phyloP scores from a whole-genome alignment of 2,329 filamentous ascomycete species.

The Sporothrix mexicana region DNA sequence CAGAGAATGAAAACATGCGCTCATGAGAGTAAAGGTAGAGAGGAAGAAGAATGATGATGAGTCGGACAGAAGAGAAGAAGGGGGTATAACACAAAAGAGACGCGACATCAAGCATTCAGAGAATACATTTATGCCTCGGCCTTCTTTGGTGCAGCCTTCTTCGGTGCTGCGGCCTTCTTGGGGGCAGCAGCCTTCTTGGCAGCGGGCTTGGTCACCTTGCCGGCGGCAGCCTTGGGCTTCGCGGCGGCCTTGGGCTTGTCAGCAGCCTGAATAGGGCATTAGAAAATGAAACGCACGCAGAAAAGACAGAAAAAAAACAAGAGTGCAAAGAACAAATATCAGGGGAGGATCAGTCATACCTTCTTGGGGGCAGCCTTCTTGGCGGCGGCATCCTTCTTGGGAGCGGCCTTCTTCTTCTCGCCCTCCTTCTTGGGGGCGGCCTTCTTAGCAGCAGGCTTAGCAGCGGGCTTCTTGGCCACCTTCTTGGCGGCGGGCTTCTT shows the following conservation, averaged over 20 bases:
- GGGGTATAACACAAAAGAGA: slow-evolving; percentile 33
- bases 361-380: slow-evolving; percentile 47
- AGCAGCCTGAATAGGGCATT: slow-evolving; percentile 61
- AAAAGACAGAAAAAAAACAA: slow-evolving; percentile 36
- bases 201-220: slow-evolving; percentile 51
- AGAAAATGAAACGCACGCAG: slow-evolving; percentile 27
- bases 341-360: slow-evolving; percentile 5
- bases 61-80: slow-evolving; percentile 22
- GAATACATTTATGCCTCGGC: slow-evolving; percentile 31
- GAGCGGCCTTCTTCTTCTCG: slow-evolving; percentile 40
- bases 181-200: slow-evolving; percentile 55
- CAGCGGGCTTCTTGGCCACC: slow-evolving; percentile 45
- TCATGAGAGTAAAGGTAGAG: slow-evolving; percentile 31
- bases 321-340: background rate
- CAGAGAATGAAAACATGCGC: slow-evolving; percentile 25
- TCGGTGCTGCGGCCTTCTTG: slow-evolving; percentile 55
- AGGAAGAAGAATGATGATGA: slow-evolving; percentile 21
- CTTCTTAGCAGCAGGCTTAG: slow-evolving; percentile 49
- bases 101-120: background rate
- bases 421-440: slow-evolving; percentile 43
- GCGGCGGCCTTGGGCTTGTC: slow-evolving; percentile 72
- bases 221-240: slow-evolving; percentile 77
- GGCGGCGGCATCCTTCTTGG: slow-evolving; percentile 46
- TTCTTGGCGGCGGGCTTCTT: slow-evolving; percentile 46
- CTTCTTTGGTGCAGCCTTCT: slow-evolving; percentile 47